Evolutionary conservation across 2,329 filamentous ascomycete genomes (phyloP).

Genomic region (Dothistroma pini): DNA sequence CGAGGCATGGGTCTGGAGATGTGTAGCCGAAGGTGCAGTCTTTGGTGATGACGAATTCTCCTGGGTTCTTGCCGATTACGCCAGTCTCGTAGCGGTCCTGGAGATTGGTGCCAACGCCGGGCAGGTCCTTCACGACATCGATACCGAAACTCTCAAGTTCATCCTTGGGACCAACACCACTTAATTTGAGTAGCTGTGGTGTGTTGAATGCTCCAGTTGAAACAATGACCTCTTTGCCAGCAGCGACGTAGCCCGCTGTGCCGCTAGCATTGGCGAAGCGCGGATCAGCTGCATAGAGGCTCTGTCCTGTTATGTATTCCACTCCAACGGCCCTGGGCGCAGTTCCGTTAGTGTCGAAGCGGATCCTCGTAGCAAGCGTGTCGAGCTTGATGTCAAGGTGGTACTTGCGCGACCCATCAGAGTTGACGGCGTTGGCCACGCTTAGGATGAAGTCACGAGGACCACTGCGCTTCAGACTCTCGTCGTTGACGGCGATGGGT

Average conservation of each 20-base stretch:
- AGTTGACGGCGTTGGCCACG: conserved; percentile 46
- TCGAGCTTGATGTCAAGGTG: conserved; percentile 57
- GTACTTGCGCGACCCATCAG: conserved; percentile 52
- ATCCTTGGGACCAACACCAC: conserved; percentile 56
- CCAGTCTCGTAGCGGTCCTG: conserved; percentile 58
- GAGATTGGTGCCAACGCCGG: conserved; percentile 62
- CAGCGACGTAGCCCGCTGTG: conserved; percentile 39
- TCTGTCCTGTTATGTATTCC: conserved; percentile 40
- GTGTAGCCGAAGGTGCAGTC: conserved; percentile 37
- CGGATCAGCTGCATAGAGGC: conserved; percentile 40
- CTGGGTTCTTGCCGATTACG: conserved; percentile 44
- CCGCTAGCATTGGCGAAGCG: conserved; percentile 34
- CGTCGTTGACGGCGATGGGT: conserved; percentile 49
- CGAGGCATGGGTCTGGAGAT: conserved; percentile 42
- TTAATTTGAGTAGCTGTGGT: conserved; percentile 62
- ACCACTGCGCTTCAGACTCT: conserved; percentile 43
- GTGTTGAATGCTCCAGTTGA: conserved; percentile 58
- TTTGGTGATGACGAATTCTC: conserved; percentile 37
- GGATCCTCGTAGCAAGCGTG: conserved; percentile 62
- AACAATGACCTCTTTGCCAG: conserved; percentile 45
- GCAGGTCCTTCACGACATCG: conserved; percentile 51
- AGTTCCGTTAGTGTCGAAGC: conserved; percentile 59
- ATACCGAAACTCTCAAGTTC: conserved; percentile 55
- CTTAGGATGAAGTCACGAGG: conserved; percentile 54
- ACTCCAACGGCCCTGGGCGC: conserved; percentile 47